A percentile compares a stretch with the other conserved stretches of the same genome.
phyloP scores from a whole-genome alignment of 768 basidiomycete genomes.

The Mycena vitilis region DNA sequence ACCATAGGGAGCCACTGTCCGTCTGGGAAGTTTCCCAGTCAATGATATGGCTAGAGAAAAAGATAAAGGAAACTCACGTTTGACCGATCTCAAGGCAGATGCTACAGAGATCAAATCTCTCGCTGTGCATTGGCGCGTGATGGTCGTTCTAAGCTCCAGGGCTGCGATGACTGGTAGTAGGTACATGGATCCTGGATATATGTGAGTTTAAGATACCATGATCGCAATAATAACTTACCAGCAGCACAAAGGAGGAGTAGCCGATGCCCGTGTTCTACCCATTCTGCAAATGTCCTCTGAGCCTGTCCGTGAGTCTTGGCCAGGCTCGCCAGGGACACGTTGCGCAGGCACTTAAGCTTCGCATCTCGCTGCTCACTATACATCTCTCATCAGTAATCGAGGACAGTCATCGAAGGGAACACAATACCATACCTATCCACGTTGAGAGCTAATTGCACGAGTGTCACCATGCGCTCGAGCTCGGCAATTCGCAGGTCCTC shows the following conservation, averaged over 20 bases:
- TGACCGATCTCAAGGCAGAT: background rate
- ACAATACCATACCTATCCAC: background rate
- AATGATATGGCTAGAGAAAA: too few species aligned
- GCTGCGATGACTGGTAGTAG: background rate
- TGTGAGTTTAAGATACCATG: too few species aligned
- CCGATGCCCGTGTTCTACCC: background rate
- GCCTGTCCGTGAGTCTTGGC: background rate
- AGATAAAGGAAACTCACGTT: background rate
- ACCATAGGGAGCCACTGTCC: slow-evolving; percentile 7
- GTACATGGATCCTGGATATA: background rate
- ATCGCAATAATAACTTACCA: background rate
- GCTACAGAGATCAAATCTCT: background rate
- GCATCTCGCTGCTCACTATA: background rate
- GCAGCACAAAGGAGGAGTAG: background rate
- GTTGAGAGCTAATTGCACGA: slow-evolving; percentile 4
- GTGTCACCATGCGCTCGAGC: background rate
- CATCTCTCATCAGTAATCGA: background rate
- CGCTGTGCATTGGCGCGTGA: background rate
- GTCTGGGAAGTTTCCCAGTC: background rate
- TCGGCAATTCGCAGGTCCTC: background rate
- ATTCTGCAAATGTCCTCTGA: background rate
- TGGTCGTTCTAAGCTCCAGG: background rate
- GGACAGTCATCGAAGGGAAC: background rate
- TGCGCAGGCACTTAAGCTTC: too few species aligned
- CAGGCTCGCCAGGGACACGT: background rate